Evolutionary conservation across 352 stramenopile genomes (phyloP).

Genomic region (Pythium myriotylum): DNA sequence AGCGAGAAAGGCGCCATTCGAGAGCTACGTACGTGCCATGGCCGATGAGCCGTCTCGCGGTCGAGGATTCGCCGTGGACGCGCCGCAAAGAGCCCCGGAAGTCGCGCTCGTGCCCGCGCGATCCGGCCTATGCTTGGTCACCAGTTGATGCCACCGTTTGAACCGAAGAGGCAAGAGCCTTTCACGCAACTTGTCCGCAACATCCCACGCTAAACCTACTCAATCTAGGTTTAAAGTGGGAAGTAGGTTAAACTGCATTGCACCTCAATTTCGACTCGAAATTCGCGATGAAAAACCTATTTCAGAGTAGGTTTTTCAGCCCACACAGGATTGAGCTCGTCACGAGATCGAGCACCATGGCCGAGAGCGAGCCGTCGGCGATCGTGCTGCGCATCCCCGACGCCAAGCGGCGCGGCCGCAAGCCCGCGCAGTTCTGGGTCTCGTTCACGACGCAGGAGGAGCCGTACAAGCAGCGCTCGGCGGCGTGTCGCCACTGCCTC

Average conservation of each 20-base stretch:
- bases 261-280: neutral
- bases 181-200: no score
- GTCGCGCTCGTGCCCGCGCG: no score
- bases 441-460: slow-evolving; percentile 51
- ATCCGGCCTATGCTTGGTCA: no score
- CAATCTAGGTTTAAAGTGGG: neutral
- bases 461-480: slow-evolving; percentile 47
- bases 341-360: neutral
- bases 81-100: neutral
- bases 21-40: slow-evolving; percentile 17
- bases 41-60: neutral
- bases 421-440: slow-evolving; percentile 50
- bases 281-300: slow-evolving; percentile 2
- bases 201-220: no score
- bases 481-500: slow-evolving; percentile 57
- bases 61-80: neutral
- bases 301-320: neutral
- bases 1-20: neutral
- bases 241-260: neutral
- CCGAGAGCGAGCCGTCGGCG: no score
- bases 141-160: no score
- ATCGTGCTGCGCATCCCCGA: no score
- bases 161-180: no score
- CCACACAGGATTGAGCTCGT: no score
- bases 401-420: slow-evolving; percentile 37